Evolutionary conservation across 495 filamentous ascomycete genomes (phyloP), one percentile per base, ranked within the genome.

Genomic region (Aspergillus olivimuriae): DNA sequence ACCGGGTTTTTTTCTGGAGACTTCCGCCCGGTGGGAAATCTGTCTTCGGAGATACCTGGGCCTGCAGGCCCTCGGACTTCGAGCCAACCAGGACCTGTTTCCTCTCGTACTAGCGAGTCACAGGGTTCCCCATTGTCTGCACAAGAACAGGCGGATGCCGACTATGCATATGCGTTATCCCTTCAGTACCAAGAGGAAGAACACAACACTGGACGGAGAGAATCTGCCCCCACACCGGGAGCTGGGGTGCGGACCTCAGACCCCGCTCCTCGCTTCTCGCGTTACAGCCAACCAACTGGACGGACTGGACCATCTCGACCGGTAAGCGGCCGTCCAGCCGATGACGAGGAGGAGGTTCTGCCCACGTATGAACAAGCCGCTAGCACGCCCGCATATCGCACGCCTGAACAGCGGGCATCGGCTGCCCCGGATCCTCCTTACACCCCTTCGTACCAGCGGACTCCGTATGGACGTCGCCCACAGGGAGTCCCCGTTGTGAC

Each of bases 1-100:
- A 77, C 85, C 15, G 86, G 89, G 53, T 89, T 94, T 53, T 86
- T 87, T 41, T 82, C 87, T 9, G 92, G 92, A 9, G 92, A 96
- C 59, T 96, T 96, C 67, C 79, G 88, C 17, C 70, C 83, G 4
- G 88, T 97, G 14, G 82, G 89, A 16, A 70, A 80, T 51, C 58
- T 52, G 18, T 46, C 63, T 18, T 47, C 66, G 9, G 60, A 28
- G 16, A 34, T 43, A 0, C 37, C 54, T 4, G 58, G 50, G 18
- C 58, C 51, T 7, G 56, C 53, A 4, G 58, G 51, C 11, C 61
- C 60, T 15, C 51, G 54, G 28, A 52, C 50, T 11, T 64, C 66
- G n/a, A 68, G 60, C 40, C 42, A 53, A 20, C 34, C 45, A 34
- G 11, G 17, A 4, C 24, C 17, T 48, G 8, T 12, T 51, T 19